A percentile compares a stretch with the other conserved stretches of the same genome.
phyloP scores from a whole-genome alignment of 192 early-diverging fungal species.

The Coemansia sp. region DNA sequence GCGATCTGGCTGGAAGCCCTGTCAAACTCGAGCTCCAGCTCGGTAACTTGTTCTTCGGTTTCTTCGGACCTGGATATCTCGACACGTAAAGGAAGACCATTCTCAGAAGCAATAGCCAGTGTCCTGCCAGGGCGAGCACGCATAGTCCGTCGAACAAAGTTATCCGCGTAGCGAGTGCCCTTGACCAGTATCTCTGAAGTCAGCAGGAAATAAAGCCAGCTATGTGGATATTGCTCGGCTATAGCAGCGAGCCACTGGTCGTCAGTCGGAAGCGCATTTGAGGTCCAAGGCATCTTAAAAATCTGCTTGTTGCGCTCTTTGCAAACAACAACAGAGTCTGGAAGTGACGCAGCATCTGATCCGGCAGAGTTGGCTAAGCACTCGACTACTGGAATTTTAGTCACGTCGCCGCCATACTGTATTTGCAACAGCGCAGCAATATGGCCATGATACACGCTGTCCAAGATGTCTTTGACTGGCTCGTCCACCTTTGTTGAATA shows the following conservation, averaged over 20 bases:
- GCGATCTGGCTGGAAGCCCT: not conserved
- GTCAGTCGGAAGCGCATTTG: slow-evolving; percentile 10
- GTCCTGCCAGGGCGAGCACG: slow-evolving; percentile 60
- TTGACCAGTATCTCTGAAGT: slow-evolving; percentile 73
- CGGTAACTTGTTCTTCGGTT: not conserved
- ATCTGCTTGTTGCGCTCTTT: not conserved
- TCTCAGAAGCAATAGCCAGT: slow-evolving; percentile 10
- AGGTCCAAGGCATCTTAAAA: slow-evolving; percentile 5
- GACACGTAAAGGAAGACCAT: not conserved
- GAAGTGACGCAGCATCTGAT: not conserved
- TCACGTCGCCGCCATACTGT: slow-evolving; percentile 64
- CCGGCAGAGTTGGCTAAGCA: slow-evolving; percentile 58
- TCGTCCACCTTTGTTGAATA: slow-evolving; percentile 74
- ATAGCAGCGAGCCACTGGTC: slow-evolving; percentile 69
- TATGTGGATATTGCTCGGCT: slow-evolving; percentile 61
- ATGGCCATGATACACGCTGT: slow-evolving; percentile 77
- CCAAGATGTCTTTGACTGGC: slow-evolving; percentile 87
- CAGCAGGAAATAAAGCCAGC: slow-evolving; percentile 83
- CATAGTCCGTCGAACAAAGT: slow-evolving; percentile 60
- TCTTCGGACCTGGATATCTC: not conserved
- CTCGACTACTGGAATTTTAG: slow-evolving; percentile 73
- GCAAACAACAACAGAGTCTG: slow-evolving; percentile 24
- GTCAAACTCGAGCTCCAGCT: not conserved
- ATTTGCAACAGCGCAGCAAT: slow-evolving; percentile 70
- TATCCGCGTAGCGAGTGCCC: slow-evolving; percentile 60